Percentiles rank a stretch among this genome's conserved stretches.
These are phyloP conservation scores for Gossypium gossypioides DNA, from an alignment of 441 rosid genomes.

Conservation along the genomic window DNA sequence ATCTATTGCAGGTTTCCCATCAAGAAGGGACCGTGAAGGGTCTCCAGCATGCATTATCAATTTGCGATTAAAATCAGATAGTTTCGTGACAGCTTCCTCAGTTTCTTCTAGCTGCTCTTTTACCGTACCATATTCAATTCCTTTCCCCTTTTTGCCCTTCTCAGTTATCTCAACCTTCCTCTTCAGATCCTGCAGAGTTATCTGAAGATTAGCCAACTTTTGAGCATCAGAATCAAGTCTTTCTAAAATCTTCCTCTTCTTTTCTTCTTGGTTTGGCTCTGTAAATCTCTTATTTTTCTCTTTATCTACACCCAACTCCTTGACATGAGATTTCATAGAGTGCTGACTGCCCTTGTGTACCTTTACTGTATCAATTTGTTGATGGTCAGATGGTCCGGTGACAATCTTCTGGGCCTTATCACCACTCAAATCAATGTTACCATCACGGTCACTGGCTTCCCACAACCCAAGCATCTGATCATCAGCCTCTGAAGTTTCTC, in stretches of 20 bases:
- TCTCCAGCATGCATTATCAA: conserved; percentile 42
- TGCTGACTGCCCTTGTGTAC: conserved; percentile 31
- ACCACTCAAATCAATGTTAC: conserved; percentile 37
- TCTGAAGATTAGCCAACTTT: conserved; percentile 71
- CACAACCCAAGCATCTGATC: conserved; percentile 57
- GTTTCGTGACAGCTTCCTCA: conserved; percentile 49
- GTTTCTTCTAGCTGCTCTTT: conserved; percentile 77
- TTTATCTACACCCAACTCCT: conserved; percentile 65
- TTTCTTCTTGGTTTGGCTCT: conserved; percentile 49
- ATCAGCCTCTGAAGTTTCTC: conserved; percentile 44
- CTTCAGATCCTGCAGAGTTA: conserved; percentile 65
- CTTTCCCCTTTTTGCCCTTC: conserved; percentile 48
- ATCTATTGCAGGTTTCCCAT: conserved; percentile 33
- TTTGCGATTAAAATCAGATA: conserved; percentile 49
- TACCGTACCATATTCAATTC: conserved; percentile 45
- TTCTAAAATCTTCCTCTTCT: conserved; percentile 63
- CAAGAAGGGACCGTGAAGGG: conserved; percentile 23
- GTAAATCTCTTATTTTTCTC: conserved; percentile 50
- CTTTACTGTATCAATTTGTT: conserved; percentile 18
- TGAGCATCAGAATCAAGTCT: conserved; percentile 82
- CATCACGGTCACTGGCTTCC: conserved; percentile 34
- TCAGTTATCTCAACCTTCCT: conserved; percentile 58
- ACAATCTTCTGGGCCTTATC: conserved; percentile 26
- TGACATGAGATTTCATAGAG: conserved; percentile 48
- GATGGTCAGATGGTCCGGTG: conserved; percentile 8